phyloP scores from a whole-genome alignment of 225 moss, liverwort and hornwort genomes.

The Thuidium tamariscinum region DNA sequence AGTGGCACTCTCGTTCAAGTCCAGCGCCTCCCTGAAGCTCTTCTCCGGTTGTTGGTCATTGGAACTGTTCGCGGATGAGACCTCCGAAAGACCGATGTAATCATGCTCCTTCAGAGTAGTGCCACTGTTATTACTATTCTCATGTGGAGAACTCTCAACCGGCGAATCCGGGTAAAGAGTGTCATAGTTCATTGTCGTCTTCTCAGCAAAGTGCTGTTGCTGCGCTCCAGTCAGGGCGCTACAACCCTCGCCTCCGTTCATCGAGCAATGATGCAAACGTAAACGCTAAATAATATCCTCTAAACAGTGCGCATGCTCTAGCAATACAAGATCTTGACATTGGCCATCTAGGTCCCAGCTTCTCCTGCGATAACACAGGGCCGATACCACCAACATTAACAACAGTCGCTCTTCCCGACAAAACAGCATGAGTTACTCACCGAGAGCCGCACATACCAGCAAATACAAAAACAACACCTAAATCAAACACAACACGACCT shows the following conservation, averaged over 20 bases:
- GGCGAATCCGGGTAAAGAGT: constrained; percentile 5
- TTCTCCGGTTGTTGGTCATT: background rate
- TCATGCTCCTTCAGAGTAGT: constrained; percentile 75
- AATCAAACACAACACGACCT: background rate
- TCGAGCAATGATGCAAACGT: background rate
- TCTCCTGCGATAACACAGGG: background rate
- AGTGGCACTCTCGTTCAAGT: constrained; percentile 71
- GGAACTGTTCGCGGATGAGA: constrained; percentile 30
- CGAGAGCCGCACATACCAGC: background rate
- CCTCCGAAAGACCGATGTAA: constrained; percentile 70
- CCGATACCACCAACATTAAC: background rate
- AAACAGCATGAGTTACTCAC: background rate
- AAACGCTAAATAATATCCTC: background rate
- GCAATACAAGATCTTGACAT: background rate
- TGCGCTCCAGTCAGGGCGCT: constrained; percentile 6
- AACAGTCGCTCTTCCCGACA: background rate
- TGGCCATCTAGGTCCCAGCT: background rate
- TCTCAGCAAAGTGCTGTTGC: background rate
- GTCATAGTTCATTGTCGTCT: constrained; percentile 16
- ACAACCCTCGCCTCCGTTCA: constrained; percentile 23
- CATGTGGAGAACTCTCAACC: background rate
- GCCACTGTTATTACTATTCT: constrained; percentile 52
- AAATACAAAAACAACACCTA: background rate
- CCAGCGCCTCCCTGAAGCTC: constrained; percentile 24
- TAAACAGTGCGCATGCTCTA: background rate